Evolutionary conservation across 1,139 yeast species (phyloP).

Genomic region (Arxiozyma bovina): DNA sequence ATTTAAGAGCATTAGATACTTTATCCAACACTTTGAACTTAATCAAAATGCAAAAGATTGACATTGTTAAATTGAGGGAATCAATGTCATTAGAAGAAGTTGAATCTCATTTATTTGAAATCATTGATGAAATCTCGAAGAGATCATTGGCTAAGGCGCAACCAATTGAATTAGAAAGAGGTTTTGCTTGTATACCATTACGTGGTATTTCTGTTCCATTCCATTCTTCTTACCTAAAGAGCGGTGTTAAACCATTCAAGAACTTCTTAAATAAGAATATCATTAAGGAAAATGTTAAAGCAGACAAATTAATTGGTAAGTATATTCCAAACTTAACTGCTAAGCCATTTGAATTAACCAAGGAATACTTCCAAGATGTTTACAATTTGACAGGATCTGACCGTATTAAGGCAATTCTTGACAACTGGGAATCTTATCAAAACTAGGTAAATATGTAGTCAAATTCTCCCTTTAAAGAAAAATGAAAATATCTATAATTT

Average conservation of each 20-base stretch:
- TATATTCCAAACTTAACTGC: constrained; percentile 99
- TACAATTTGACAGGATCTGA: constrained; percentile 86
- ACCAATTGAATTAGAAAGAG: constrained; percentile 95
- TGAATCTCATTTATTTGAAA: constrained; percentile 76
- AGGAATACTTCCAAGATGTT: constrained; percentile 94
- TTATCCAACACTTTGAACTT: constrained; percentile 88
- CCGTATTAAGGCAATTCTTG: constrained; percentile 79
- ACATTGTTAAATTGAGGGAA: constrained; percentile 79
- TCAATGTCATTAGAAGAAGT: constrained; percentile 79
- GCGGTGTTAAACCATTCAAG: constrained; percentile 98
- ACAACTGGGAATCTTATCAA: constrained; percentile 84
- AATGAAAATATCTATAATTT: not conserved
- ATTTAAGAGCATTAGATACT: constrained; percentile 87
- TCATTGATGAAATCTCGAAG: constrained; percentile 74
- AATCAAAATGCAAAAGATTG: constrained; percentile 86
- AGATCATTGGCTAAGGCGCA: constrained; percentile 81
- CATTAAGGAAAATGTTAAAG: constrained; percentile 89
- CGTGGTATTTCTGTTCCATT: constrained; percentile 98
- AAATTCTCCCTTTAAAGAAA: too few species aligned
- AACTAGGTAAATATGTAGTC: constrained; percentile 9
- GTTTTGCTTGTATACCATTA: constrained; percentile 95
- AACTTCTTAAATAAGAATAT: constrained; percentile 94
- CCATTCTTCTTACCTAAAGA: constrained; percentile 95
- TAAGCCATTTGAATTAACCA: constrained; percentile 88
- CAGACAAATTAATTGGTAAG: constrained; percentile 84